phyloP scores from a whole-genome alignment of 306 rosid genomes.

The Malus asiatica region DNA sequence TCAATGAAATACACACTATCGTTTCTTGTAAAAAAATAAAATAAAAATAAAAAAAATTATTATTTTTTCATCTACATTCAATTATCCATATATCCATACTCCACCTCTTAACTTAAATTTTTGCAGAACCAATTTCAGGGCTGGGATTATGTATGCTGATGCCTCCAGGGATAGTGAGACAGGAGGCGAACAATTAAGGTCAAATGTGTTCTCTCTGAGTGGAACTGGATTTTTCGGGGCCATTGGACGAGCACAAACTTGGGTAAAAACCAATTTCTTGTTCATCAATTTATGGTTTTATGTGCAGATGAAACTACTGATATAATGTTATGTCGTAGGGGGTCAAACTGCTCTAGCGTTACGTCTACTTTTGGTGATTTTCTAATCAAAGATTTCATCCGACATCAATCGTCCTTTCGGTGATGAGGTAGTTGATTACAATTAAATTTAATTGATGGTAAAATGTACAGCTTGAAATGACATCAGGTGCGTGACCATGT shows the following conservation, averaged over 20 bases:
- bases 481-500: background rate
- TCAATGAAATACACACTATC: no score
- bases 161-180: constrained; percentile 33
- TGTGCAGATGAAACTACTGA: no score
- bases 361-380: constrained; percentile 70
- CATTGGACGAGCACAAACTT: constrained; percentile 85
- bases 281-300: no score
- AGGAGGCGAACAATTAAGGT: constrained; percentile 41
- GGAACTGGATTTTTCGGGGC: constrained; percentile 84
- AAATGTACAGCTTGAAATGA: background rate
- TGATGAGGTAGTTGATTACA: constrained; percentile 52
- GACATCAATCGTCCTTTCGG: constrained; percentile 80
- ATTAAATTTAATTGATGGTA: background rate
- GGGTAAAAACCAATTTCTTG: constrained; percentile 36
- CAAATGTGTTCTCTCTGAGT: constrained; percentile 77
- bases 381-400: constrained; percentile 78
- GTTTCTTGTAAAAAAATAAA: no score
- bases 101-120: constrained; percentile 39
- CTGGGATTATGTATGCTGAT: constrained; percentile 76
- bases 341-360: constrained; percentile 89
- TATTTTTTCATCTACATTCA: no score
- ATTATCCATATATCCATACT: no score
- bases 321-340: constrained; percentile 34
- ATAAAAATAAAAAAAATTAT: no score
- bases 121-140: constrained; percentile 80